Evolutionary conservation across 139 green algal genomes (phyloP).

Genomic region (Chlorokybus atmophyticus): DNA sequence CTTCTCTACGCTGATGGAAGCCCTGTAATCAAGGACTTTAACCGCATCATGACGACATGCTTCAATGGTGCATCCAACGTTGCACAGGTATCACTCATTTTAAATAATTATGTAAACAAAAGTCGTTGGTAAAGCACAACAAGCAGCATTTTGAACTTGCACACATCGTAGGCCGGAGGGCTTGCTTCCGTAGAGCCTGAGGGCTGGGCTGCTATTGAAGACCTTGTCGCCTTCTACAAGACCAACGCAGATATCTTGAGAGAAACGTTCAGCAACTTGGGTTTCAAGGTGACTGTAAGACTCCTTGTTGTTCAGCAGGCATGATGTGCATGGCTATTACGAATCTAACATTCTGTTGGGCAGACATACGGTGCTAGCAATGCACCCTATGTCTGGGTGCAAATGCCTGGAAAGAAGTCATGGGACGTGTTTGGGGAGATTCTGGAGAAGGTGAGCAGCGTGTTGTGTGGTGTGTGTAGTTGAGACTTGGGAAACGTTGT

Average conservation of each 20-base stretch:
- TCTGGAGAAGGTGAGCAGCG: slow-evolving; percentile 16
- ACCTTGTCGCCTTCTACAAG: slow-evolving; percentile 91
- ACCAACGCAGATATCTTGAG: slow-evolving; percentile 90
- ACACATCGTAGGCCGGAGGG: slow-evolving; percentile 69
- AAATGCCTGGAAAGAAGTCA: slow-evolving; percentile 66
- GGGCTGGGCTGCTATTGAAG: slow-evolving; percentile 54
- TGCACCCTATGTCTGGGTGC: slow-evolving; percentile 97
- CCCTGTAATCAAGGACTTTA: slow-evolving; percentile 75
- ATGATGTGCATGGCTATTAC: no score
- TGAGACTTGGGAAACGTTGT: no score
- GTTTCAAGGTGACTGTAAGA: slow-evolving; percentile 83
- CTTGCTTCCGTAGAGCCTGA: slow-evolving; percentile 64
- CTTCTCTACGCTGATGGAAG: slow-evolving; percentile 63
- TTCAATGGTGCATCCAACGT: slow-evolving; percentile 97
- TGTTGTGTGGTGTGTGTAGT: no score
- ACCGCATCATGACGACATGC: slow-evolving; percentile 87
- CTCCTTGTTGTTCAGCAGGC: no score
- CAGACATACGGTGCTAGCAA: slow-evolving; percentile 85
- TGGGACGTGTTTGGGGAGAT: slow-evolving; percentile 92
- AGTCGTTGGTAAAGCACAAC: no score
- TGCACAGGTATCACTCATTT: slow-evolving; percentile 49
- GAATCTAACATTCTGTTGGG: no score
- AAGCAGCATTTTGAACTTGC: no score
- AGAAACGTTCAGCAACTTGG: slow-evolving; percentile 75
- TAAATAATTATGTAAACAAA: no score